Conservation (phyloP, 345 rosid genomes). For the Lenwebbia sp. region DNA sequence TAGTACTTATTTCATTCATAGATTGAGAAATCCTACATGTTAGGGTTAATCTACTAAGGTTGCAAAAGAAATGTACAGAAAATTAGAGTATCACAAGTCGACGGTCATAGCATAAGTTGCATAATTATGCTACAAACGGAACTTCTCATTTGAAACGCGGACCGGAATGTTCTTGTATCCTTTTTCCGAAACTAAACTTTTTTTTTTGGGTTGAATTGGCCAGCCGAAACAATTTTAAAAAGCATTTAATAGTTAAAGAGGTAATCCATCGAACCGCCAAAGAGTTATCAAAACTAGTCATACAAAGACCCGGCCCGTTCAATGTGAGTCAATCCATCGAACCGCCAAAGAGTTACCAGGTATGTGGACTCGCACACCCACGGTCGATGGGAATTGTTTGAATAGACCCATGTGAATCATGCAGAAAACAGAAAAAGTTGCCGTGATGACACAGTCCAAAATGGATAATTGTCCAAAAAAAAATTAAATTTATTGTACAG, state of each 20-base stretch:
- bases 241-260: background rate
- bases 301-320: fast-evolving
- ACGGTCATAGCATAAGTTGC: background rate
- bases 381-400: background rate
- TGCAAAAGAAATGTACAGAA: too few relatives aligned
- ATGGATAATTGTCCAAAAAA: too few relatives aligned
- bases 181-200: background rate
- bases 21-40: too few relatives aligned
- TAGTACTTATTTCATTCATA: too few relatives aligned
- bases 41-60: background rate
- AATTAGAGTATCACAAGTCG: background rate
- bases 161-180: background rate
- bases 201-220: background rate
- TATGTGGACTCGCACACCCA: too few relatives aligned
- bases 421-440: background rate
- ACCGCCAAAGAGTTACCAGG: background rate
- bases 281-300: background rate
- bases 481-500: too few relatives aligned
- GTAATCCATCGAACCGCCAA: background rate
- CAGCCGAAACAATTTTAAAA: background rate
- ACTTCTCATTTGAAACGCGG: background rate
- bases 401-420: background rate
- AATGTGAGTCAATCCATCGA: background rate
- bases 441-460: background rate
- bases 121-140: background rate